phyloP scores from a whole-genome alignment of 78 protist genomes.

The Dictyostelium capitatum region DNA sequence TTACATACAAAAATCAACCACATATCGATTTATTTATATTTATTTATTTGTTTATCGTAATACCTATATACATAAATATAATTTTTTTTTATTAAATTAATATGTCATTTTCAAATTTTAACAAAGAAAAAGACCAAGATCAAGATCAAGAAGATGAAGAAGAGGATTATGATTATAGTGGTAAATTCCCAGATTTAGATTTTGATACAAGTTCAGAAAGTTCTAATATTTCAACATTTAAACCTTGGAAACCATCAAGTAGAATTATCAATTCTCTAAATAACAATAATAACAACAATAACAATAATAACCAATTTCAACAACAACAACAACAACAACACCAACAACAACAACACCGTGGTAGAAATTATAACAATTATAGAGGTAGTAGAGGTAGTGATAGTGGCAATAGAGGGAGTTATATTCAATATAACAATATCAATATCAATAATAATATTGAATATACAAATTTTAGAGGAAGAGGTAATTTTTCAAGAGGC shows the following conservation, averaged over 20 bases:
- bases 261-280: not conserved
- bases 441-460: not conserved
- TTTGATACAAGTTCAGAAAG: conserved; percentile 1
- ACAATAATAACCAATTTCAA: not conserved
- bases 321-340: not conserved
- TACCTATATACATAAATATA: no score
- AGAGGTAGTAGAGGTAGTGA: not conserved
- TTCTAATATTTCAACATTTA: not conserved
- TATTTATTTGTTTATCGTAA: no score
- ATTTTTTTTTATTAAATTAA: no score
- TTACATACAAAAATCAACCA: no score
- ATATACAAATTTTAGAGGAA: not conserved
- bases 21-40: no score
- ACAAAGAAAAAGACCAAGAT: not conserved
- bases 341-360: not conserved
- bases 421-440: not conserved
- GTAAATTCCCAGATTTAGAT: not conserved
- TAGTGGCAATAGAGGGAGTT: not conserved
- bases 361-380: not conserved
- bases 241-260: not conserved
- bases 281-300: not conserved
- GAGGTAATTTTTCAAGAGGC: not conserved
- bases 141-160: not conserved
- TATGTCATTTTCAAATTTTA: no score
- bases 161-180: not conserved